Evolutionary conservation across 148 eudicot species (phyloP), one percentile per base, ranked within the genome.

Genomic region (Salicornia ramosissima): DNA sequence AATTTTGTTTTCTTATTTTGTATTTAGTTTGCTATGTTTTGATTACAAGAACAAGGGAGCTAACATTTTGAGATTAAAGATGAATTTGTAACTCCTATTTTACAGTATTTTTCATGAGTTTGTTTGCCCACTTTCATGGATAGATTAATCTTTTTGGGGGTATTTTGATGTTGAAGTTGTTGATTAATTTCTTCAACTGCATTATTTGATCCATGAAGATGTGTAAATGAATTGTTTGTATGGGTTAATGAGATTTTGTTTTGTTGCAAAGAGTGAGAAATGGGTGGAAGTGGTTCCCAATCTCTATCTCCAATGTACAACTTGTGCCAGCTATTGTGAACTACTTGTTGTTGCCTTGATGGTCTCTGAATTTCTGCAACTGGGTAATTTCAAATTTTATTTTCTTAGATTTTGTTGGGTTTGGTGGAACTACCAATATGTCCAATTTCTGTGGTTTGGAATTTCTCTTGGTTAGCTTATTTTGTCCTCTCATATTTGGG

Each of bases 341-440:
- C 4, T 75, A 46, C 64, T 3, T n/a, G n/a, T n/a, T n/a, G n/a
- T n/a, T n/a, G n/a, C n/a, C n/a, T 69, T 69, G 30, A 64, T 63
- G 45, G 47, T 65, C 39, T 64, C 42, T 40, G 39, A 59, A 14
- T 49, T 34, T 21, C 55, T 46, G 11, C 5, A 22, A 14, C 9
- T 69, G 36, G 57, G n/a, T 42, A 43, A n/a, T 28, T 63, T 22
- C 30, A 42, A 5, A 21, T 21, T 71, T 21, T 34, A 45, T 25
- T 57, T 19, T 18, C 24, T n/a, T 50, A 10, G 2, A 52, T 61
- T 42, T 54, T 51, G 36, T 39, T n/a, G 42, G 24, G 21, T 67
- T n/a, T 65, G 65, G 67, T 70, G 56, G 75, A 70, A 58, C 71
- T 64, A 76, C 61, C 79, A 25, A n/a, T 71, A 25, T 56, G 53